phyloP scores from a whole-genome alignment of 768 basidiomycete species.

The Roridomyces roridus region DNA sequence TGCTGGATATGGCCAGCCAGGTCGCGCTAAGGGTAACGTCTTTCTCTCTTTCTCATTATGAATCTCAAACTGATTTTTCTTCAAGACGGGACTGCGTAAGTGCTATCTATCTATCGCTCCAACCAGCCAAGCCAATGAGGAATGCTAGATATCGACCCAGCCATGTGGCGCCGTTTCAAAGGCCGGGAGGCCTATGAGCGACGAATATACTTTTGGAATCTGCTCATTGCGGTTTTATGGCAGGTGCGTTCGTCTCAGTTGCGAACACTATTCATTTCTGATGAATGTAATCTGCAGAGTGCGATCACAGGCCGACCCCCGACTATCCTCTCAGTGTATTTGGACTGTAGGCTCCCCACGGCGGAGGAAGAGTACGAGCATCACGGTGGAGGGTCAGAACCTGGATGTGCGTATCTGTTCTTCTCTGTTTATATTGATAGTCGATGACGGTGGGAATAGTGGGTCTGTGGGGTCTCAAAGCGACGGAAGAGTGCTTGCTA shows the following conservation, averaged over 20 bases:
- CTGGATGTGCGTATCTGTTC: slow-evolving; percentile 46
- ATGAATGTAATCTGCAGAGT: slow-evolving; percentile 36
- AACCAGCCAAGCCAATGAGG: background rate
- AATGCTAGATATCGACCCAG: slow-evolving; percentile 53
- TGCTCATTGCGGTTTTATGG: slow-evolving; percentile 55
- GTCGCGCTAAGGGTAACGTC: slow-evolving; percentile 51
- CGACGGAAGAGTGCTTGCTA: slow-evolving; percentile 46
- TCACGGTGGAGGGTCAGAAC: slow-evolving; percentile 47
- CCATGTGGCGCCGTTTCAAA: slow-evolving; percentile 51
- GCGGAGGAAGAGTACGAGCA: slow-evolving; percentile 52
- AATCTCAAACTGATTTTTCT: background rate
- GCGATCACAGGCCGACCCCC: slow-evolving; percentile 57
- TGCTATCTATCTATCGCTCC: slow-evolving; percentile 3
- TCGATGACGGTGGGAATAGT: slow-evolving; percentile 33
- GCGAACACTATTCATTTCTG: background rate
- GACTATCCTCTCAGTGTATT: slow-evolving; percentile 44
- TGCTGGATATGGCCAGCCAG: slow-evolving; percentile 55
- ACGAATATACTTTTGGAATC: slow-evolving; percentile 61
- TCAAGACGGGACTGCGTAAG: slow-evolving; percentile 53
- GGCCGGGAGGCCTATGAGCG: slow-evolving; percentile 59
- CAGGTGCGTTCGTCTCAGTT: slow-evolving; percentile 41
- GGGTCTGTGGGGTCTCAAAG: slow-evolving; percentile 54
- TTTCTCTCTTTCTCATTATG: background rate
- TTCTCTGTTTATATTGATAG: background rate
- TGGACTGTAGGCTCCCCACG: slow-evolving; percentile 54